Percentiles rank a stretch among this genome's conserved stretches.
Conservation (phyloP, 129 eudicot genomes). For the Chrysanthemum lavandulifolium region DNA sequence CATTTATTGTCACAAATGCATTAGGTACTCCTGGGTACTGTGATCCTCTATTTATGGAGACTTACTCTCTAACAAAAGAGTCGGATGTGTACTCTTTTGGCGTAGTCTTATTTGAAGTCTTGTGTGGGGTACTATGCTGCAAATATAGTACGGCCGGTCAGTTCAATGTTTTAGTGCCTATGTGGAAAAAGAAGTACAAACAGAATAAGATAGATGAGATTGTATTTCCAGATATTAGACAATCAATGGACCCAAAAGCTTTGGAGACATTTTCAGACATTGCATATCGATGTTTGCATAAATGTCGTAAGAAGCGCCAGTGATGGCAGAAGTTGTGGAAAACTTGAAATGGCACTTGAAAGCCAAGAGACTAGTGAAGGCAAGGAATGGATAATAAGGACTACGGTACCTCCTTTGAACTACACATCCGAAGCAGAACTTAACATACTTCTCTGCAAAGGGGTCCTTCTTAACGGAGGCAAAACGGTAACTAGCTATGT, state of each 20-base stretch:
- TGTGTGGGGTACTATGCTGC: not conserved
- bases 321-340: not conserved
- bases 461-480: not conserved
- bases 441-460: not conserved
- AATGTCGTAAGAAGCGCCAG: not conserved
- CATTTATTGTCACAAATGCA: not conserved
- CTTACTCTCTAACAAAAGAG: not conserved
- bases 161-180: not conserved
- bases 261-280: not conserved
- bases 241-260: not conserved
- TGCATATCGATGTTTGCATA: not conserved
- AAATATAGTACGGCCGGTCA: not conserved
- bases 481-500: slow-evolving; percentile 6
- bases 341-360: not conserved
- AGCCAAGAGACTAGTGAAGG: not conserved
- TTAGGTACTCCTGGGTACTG: not conserved
- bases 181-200: not conserved
- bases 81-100: slow-evolving; percentile 1
- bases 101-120: not conserved
- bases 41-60: not conserved
- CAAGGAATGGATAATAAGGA: not conserved
- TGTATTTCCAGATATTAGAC: not conserved
- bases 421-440: not conserved
- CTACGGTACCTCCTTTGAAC: not conserved
- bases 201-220: not conserved